Base-by-base conservation (phyloP, 2,329 filamentous ascomycete species). In the Rachicladosporium sp. region DNA sequence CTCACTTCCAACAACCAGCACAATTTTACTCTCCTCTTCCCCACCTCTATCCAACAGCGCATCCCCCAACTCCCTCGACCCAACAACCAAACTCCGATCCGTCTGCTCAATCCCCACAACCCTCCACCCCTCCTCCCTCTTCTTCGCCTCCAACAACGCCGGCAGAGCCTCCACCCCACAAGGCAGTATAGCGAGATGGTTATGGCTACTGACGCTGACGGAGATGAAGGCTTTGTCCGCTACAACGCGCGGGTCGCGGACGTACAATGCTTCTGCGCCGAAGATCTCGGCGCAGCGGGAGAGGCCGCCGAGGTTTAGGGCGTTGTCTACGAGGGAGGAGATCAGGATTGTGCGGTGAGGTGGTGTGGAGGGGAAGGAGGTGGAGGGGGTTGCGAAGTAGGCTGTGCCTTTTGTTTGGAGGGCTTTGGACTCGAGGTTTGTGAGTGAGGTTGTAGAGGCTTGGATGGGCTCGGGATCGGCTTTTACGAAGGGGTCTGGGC, bases 101-200 rank as follows among this genome's bases (percentile, higher is more conserved):
- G 70, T 73, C 55, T 73, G 70, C 51, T 73, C 70, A 6, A 73
- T 65, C 0, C 68, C 69, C 3, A 73, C 64, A n/a, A 70, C 58
- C n/a, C 55, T 58, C 40, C 64, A 73, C 0, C 69, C 69, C 35
- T 66, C 59, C n/a, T 49, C 51, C 23, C 23, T 6, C 46, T 67
- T 66, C 50, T 62, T 61, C 10, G 49, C 46, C 1, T 55, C 48
- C 4, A 73, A 46, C 33, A 63, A 70, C 1, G 48, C 49, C 9
- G 50, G 45, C 2, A 61, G 42, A 1, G 49, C 50, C 2, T 49
- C 32, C 1, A 47, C 45, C 0, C 49, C 39, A 2, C 59, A 42
- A 1, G 62, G 56, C 7, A 55, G 43, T 39, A 73, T 68, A 1
- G 64, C 61, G 4, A 73, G 45, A 45, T 72, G 70, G 12, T 64